phyloP scores from a whole-genome alignment of 768 basidiomycete genomes.

The Amanita inopinata region DNA sequence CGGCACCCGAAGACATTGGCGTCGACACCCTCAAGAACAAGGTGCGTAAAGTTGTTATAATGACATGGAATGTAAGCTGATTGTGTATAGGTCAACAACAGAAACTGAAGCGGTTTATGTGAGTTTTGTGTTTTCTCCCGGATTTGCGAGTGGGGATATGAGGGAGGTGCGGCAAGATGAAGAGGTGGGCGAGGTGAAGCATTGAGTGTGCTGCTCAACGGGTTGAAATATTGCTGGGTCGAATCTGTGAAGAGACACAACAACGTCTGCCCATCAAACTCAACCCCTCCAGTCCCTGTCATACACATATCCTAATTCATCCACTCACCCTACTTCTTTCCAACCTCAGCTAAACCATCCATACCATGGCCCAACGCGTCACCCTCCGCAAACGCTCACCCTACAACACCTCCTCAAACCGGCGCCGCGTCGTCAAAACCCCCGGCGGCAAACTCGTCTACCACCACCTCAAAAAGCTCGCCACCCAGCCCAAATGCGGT shows the following conservation, averaged over 20 bases:
- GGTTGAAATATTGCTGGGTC: no score
- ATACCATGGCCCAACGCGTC: slow-evolving; percentile 92
- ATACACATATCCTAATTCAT: not conserved
- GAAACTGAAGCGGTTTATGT: slow-evolving; percentile 21
- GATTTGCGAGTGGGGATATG: not conserved
- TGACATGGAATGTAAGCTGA: slow-evolving; percentile 13
- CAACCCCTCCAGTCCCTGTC: no score
- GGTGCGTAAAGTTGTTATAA: slow-evolving; percentile 27
- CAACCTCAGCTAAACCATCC: not conserved
- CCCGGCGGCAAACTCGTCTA: slow-evolving; percentile 98
- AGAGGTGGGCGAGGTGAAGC: no score
- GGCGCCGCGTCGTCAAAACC: slow-evolving; percentile 92
- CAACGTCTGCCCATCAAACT: no score
- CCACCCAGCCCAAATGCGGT: slow-evolving; percentile 91
- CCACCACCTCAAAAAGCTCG: slow-evolving; percentile 95
- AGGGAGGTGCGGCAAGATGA: no score
- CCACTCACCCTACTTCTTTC: not conserved
- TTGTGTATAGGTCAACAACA: slow-evolving; percentile 7
- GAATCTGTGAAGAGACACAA: no score
- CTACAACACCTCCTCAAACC: slow-evolving; percentile 97
- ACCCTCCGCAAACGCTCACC: slow-evolving; percentile 97
- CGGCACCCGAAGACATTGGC: slow-evolving; percentile 30
- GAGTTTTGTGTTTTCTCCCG: slow-evolving; percentile 16
- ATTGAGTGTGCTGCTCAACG: no score
- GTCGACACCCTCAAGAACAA: slow-evolving; percentile 56